Conservation (phyloP, 805 yeast species). For the Spathaspora sp. region DNA sequence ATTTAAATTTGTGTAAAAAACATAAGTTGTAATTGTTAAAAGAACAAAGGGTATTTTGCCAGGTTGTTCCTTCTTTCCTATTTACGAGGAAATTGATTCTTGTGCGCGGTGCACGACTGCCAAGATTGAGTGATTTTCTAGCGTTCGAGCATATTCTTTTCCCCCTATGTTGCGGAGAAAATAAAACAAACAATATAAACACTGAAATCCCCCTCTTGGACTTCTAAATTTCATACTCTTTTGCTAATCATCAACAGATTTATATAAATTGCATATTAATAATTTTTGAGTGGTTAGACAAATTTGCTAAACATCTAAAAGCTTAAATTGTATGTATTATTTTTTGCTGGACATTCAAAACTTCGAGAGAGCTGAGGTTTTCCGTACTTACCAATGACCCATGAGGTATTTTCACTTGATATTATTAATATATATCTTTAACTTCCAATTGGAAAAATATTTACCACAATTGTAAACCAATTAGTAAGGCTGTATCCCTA, state of each 20-base stretch:
- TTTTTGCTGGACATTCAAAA: not conserved
- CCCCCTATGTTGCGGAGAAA: not conserved
- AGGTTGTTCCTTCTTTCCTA: not conserved
- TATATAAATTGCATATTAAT: too few relatives aligned
- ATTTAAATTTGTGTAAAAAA: not conserved
- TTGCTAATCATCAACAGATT: not conserved
- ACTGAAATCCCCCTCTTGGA: not conserved
- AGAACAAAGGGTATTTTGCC: not conserved
- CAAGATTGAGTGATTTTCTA: not conserved
- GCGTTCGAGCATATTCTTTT: not conserved
- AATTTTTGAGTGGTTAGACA: not conserved
- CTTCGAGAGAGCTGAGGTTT: not conserved
- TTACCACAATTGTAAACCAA: not conserved
- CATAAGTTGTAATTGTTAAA: not conserved
- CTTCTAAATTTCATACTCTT: not conserved
- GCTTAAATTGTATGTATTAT: not conserved
- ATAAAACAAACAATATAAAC: not conserved
- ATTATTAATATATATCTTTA: not conserved
- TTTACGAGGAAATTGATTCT: not conserved
- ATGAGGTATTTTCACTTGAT: too few relatives aligned
- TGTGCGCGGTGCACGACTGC: not conserved
- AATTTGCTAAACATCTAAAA: not conserved
- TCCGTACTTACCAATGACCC: not conserved
- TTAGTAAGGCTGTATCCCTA: not conserved
- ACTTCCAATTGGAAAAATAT: not conserved